Evolutionary conservation across 371 early-diverging fungal genomes (phyloP).

Genomic region (Rhizopus sp.): DNA sequence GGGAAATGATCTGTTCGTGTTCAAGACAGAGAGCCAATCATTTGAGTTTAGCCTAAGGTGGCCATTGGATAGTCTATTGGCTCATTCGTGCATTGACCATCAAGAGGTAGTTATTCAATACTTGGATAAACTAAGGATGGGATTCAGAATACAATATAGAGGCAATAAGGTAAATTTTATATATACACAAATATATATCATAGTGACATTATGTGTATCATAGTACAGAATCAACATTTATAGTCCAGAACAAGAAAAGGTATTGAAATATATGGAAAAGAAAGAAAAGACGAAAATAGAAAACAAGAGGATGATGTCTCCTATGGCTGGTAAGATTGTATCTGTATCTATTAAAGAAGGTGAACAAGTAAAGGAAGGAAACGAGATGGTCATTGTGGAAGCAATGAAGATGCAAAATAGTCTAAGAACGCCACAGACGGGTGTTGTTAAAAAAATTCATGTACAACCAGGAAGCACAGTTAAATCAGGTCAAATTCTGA

Average conservation of each 20-base stretch:
- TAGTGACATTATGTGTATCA: background rate
- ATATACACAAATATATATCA: background rate
- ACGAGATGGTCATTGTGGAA: slow-evolving; percentile 89
- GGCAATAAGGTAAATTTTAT: slow-evolving; percentile 71
- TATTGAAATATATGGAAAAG: slow-evolving; percentile 75
- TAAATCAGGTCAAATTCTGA: slow-evolving; percentile 82
- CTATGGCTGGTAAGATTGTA: slow-evolving; percentile 95
- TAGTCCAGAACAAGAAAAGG: slow-evolving; percentile 60
- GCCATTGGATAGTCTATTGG: slow-evolving; percentile 75
- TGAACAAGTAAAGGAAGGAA: slow-evolving; percentile 80
- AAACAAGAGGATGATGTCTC: slow-evolving; percentile 60
- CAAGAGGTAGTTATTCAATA: slow-evolving; percentile 75
- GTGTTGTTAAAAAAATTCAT: slow-evolving; percentile 78
- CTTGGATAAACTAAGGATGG: slow-evolving; percentile 71
- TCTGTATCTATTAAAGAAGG: slow-evolving; percentile 83
- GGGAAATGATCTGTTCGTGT: background rate
- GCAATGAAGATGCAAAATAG: slow-evolving; percentile 99
- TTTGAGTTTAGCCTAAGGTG: slow-evolving; percentile 42
- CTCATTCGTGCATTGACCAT: slow-evolving; percentile 57
- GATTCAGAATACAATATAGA: slow-evolving; percentile 79
- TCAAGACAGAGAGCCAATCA: background rate
- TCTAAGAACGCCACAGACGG: slow-evolving; percentile 76
- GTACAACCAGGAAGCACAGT: slow-evolving; percentile 79
- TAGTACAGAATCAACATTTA: slow-evolving; percentile 74
- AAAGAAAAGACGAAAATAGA: slow-evolving; percentile 70